Conservation (phyloP, 1,284 basidiomycete species). For the Bondarzewia mesenterica region DNA sequence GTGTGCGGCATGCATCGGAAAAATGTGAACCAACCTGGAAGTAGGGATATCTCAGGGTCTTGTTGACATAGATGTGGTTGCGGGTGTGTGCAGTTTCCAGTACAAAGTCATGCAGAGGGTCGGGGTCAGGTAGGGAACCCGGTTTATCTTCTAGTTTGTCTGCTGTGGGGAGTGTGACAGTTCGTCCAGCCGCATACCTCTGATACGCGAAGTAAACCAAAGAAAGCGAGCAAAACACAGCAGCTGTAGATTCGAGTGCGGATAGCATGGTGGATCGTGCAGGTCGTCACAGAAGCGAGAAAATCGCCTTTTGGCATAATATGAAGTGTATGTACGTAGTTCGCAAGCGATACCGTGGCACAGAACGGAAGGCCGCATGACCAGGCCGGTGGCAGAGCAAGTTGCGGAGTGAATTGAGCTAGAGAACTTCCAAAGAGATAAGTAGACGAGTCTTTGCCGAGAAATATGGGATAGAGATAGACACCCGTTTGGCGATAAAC, state of each 20-base stretch:
- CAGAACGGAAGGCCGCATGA: too few relatives aligned
- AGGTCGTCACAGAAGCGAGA: too few relatives aligned
- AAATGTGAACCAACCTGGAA: not conserved
- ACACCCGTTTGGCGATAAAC: not conserved
- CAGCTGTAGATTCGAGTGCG: not conserved
- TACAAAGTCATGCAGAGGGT: not conserved
- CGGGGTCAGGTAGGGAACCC: not conserved
- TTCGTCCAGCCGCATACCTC: not conserved
- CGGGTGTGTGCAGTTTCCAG: not conserved
- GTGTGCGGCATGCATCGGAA: not conserved
- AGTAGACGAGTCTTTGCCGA: too few relatives aligned
- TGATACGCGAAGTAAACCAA: not conserved
- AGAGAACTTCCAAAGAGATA: not conserved
- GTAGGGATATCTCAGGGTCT: not conserved
- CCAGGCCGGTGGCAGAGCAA: not conserved
- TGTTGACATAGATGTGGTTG: conserved; percentile 1
- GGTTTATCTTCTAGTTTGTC: not conserved
- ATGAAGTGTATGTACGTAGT: too few relatives aligned
- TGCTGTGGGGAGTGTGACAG: not conserved
- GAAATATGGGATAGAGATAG: not conserved
- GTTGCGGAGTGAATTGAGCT: too few relatives aligned
- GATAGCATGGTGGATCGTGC: too few relatives aligned
- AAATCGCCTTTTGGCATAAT: too few relatives aligned
- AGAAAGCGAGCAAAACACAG: not conserved
- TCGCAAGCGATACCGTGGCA: too few relatives aligned